These are phyloP conservation scores for Marchantia polymorpha DNA, from an alignment of 225 moss, liverwort and hornwort genomes.

Conservation along the genomic window DNA sequence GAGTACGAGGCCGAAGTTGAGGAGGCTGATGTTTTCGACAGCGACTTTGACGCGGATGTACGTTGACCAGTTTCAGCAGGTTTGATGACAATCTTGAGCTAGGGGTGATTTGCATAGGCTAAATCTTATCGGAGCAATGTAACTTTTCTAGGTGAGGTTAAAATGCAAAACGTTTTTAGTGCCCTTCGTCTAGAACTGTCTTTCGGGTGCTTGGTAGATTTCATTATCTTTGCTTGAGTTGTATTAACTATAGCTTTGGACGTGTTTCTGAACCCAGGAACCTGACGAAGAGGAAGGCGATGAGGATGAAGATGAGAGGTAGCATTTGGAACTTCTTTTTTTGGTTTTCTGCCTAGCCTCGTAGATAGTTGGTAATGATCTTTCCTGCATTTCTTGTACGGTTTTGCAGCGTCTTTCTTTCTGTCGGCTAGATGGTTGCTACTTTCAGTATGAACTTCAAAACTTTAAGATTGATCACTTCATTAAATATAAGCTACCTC, in stretches of 20 bases:
- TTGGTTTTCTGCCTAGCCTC: background rate
- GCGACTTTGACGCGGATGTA: constrained; percentile 94
- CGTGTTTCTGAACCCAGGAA: constrained; percentile 47
- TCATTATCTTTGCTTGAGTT: background rate
- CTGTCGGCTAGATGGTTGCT: background rate
- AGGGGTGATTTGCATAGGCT: background rate
- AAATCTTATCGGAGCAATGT: background rate
- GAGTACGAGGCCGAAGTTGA: constrained; percentile 87
- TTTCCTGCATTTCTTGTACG: background rate
- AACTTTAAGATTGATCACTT: background rate
- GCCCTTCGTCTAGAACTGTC: background rate
- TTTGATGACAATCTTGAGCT: constrained; percentile 39
- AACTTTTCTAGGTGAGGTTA: background rate
- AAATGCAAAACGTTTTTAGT: background rate
- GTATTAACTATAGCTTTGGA: background rate
- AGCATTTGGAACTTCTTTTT: background rate
- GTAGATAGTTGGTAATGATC: background rate
- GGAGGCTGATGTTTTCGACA: constrained; percentile 82
- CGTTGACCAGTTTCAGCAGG: constrained; percentile 20
- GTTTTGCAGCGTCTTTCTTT: background rate
- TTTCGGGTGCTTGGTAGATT: background rate
- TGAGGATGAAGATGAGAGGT: constrained; percentile 72
- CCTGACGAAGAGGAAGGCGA: constrained; percentile 75
- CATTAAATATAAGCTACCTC: background rate
- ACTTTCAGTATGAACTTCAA: background rate